Evolutionary conservation across 495 filamentous ascomycete species (phyloP), one percentile per base, ranked within the genome.

Genomic region (Aspergillus heteromorphus): DNA sequence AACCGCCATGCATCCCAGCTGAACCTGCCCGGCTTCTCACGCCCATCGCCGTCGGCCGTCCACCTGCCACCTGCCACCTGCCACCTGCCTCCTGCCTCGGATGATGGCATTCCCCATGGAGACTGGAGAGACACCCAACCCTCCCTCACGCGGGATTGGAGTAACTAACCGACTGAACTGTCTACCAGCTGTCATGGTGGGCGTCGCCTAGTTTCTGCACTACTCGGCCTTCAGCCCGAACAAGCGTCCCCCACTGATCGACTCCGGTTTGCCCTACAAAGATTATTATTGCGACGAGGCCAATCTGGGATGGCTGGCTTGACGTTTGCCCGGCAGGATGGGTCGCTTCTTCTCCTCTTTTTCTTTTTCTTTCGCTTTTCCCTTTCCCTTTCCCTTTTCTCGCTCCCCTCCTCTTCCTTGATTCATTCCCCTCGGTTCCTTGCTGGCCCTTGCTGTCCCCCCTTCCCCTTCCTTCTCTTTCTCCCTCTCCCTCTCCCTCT

Each of bases 231-330:
- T 56, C 54, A 56, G 54, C 48, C 55, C 50, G 42, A 49, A 49
- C 31, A 19, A n/a, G 43, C 21, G 21, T 25, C 38, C 55, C 49
- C 55, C 55, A 57, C 55, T 57, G 55, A 57, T 57, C 55, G 49
- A 53, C 55, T 53, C 43, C 55, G 48, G 41, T 48, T 40, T 38
- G 55, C 49, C 49, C 49, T 53, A 53, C 49, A 36, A 45, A 30
- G 40, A 45, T 45, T n/a, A n/a, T n/a, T n/a, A n/a, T n/a, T 51
- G 48, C 40, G 43, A 31, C 18, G 42, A 31, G 20, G 50, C 29
- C 41, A 56, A 49, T 51, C 41, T 51, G 47, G 23, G 9, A 45
- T 56, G 38, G 47, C 21, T 56, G 38, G 47, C 21, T 36, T 48
- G 51, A 48, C 45, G 38, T 34, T 48, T 57, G 55, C 49, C 49